phyloP scores from a whole-genome alignment of 495 filamentous ascomycete species.

The Lasiosphaeria miniovina region DNA sequence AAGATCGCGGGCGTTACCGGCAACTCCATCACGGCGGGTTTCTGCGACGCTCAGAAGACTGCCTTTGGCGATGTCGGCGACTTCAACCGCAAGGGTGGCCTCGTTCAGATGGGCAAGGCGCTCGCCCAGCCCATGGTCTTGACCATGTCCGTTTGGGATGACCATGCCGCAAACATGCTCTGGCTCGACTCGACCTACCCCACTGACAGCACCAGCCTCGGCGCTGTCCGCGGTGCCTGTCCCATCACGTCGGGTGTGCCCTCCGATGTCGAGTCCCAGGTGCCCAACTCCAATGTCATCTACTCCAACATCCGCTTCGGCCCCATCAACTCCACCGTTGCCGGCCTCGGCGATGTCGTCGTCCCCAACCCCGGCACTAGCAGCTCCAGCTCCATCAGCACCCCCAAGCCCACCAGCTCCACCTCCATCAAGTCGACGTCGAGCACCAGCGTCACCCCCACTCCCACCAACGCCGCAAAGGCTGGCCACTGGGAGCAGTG shows the following conservation, averaged over 20 bases:
- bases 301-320: conserved; percentile 71
- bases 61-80: conserved; percentile 59
- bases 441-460: conserved; percentile 14
- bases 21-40: conserved; percentile 58
- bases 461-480: conserved; percentile 11
- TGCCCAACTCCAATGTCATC: conserved; percentile 51
- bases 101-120: conserved; percentile 54
- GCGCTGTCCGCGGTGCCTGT: conserved; percentile 70
- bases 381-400: conserved; percentile 17
- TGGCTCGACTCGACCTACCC: conserved; percentile 83
- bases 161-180: conserved; percentile 74
- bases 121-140: conserved; percentile 64
- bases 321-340: conserved; percentile 62
- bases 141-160: conserved; percentile 78
- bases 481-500: conserved; percentile 39
- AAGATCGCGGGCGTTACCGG: conserved; percentile 47
- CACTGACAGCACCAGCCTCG: conserved; percentile 45
- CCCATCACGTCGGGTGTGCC: conserved; percentile 58
- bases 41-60: conserved; percentile 58
- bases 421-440: conserved; percentile 14
- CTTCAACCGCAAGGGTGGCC: conserved; percentile 61
- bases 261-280: conserved; percentile 52
- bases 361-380: conserved; percentile 8
- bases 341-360: conserved; percentile 21
- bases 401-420: conserved; percentile 11